Evolutionary conservation across 1,284 basidiomycete species (phyloP).

Genomic region (Microstroma glucosiphilum): DNA sequence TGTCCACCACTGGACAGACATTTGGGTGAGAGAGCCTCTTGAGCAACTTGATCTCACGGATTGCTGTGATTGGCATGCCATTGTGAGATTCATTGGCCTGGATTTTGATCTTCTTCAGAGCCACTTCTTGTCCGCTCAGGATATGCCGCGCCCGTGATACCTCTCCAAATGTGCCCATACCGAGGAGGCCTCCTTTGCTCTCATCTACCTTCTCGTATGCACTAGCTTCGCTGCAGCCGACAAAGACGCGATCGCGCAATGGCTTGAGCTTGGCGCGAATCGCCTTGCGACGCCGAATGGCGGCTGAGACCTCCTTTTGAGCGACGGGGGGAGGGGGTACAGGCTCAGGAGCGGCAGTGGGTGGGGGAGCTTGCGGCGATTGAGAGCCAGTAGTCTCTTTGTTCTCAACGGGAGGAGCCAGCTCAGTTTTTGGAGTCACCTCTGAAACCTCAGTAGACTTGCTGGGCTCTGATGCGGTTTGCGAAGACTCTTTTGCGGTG

Average conservation of each 20-base stretch:
- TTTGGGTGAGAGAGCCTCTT: slow-evolving; percentile 80
- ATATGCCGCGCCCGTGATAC: slow-evolving; percentile 49
- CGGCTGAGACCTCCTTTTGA: not conserved
- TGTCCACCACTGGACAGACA: slow-evolving; percentile 82
- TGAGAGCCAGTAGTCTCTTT: not conserved
- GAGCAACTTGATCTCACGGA: slow-evolving; percentile 96
- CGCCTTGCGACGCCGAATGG: not conserved
- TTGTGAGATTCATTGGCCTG: slow-evolving; percentile 77
- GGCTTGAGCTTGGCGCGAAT: slow-evolving; percentile 13
- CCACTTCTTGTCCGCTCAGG: slow-evolving; percentile 63
- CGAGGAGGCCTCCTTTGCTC: slow-evolving; percentile 42
- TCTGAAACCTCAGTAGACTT: not conserved
- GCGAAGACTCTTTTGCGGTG: not conserved
- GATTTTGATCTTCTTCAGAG: slow-evolving; percentile 89
- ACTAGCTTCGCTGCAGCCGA: slow-evolving; percentile 28
- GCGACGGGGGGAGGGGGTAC: not conserved
- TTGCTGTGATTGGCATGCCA: slow-evolving; percentile 89
- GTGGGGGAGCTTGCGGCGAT: not conserved
- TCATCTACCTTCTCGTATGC: slow-evolving; percentile 58
- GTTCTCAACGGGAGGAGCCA: not conserved
- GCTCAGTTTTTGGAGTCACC: not conserved
- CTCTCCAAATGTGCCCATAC: slow-evolving; percentile 68
- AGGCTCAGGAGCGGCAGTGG: not conserved
- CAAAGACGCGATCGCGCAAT: slow-evolving; percentile 34
- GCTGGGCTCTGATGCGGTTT: not conserved